Conservation (phyloP, 345 rosid species). For the Gossypium mustelinum region DNA sequence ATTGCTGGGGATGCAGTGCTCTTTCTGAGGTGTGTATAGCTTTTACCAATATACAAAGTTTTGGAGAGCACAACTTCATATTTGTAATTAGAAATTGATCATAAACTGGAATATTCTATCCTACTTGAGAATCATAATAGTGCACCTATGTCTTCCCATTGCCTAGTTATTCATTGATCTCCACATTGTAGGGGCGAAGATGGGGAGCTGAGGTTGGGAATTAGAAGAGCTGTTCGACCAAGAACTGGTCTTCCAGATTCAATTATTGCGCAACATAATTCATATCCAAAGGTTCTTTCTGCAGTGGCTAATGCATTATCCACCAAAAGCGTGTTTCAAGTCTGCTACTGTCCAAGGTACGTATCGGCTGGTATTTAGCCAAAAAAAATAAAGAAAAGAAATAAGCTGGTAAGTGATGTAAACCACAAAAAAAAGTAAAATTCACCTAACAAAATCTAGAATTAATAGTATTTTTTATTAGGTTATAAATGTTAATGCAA, state of each 20-base stretch:
- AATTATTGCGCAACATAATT: background rate
- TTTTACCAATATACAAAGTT: background rate
- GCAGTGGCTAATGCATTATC: background rate
- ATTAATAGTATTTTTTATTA: background rate
- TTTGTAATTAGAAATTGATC: constrained; percentile 4
- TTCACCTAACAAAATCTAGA: background rate
- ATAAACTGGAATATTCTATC: background rate
- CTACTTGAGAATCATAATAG: background rate
- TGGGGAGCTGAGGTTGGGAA: background rate
- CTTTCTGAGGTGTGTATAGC: constrained; percentile 60
- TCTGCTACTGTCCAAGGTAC: constrained; percentile 1
- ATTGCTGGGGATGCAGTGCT: constrained; percentile 99
- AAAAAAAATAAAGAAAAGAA: background rate
- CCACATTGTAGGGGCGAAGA: constrained; percentile 34
- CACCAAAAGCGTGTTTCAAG: background rate
- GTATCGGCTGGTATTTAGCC: background rate
- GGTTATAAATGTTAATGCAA: background rate
- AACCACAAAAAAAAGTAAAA: background rate
- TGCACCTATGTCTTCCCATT: background rate
- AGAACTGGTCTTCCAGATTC: background rate
- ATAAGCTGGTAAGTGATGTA: background rate
- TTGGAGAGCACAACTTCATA: background rate
- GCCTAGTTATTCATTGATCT: constrained; percentile 21
- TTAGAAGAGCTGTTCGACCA: background rate
- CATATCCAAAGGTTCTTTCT: background rate